phyloP scores from a whole-genome alignment of 768 basidiomycete genomes.

The Sistotremastrum niveocremeum region DNA sequence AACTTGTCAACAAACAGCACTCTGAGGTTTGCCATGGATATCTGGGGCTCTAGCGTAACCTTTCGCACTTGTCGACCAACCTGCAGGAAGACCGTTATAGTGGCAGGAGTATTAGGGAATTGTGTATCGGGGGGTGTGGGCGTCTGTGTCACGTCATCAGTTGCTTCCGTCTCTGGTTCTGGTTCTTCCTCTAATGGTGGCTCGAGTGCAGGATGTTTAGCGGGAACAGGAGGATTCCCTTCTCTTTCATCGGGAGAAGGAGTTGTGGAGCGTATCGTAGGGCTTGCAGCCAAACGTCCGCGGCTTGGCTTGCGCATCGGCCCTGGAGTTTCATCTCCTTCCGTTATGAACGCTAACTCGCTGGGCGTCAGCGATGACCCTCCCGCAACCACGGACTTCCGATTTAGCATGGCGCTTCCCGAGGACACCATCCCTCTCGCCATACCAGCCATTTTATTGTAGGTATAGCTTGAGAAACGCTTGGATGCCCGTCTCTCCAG shows the following conservation, averaged over 20 bases:
- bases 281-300: constrained; percentile 11
- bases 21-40: constrained; percentile 62
- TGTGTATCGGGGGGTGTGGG: constrained; percentile 11
- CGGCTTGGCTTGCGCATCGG: constrained; percentile 13
- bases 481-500: constrained; percentile 89
- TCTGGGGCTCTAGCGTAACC: constrained; percentile 50
- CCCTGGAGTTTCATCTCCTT: constrained; percentile 42
- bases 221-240: constrained; percentile 10
- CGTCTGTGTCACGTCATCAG: constrained; percentile 3
- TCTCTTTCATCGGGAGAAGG: constrained; percentile 11
- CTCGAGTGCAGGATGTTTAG: constrained; percentile 5
- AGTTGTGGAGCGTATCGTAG: background rate
- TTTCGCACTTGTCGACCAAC: constrained; percentile 88
- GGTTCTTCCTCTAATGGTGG: background rate
- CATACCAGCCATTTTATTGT: constrained; percentile 79
- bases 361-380: constrained; percentile 49
- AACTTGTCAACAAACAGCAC: constrained; percentile 92
- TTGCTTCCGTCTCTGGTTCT: background rate
- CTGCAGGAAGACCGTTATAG: constrained; percentile 74
- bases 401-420: constrained; percentile 33
- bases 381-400: constrained; percentile 50
- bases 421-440: constrained; percentile 32
- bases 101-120: constrained; percentile 4
- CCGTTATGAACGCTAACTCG: constrained; percentile 62
- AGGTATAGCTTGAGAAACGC: constrained; percentile 89